phyloP scores from a whole-genome alignment of 148 eudicot genomes.

The Rhododendron mucronatum region DNA sequence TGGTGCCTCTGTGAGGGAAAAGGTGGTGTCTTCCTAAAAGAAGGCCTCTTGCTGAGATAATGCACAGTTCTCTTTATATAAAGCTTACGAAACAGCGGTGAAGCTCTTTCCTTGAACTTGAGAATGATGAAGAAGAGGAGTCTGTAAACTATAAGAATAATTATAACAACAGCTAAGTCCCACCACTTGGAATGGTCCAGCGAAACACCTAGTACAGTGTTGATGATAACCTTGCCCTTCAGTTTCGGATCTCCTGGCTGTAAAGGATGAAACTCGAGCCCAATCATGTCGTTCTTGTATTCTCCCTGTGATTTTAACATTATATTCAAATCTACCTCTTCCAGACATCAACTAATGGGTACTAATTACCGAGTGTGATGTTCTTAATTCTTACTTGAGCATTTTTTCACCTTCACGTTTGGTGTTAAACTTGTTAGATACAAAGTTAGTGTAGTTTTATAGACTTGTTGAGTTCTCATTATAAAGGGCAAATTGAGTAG shows the following conservation, averaged over 20 bases:
- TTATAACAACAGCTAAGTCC: slow-evolving; percentile 49
- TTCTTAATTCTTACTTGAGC: not conserved
- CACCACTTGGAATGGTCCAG: slow-evolving; percentile 72
- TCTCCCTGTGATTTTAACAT: slow-evolving; percentile 51
- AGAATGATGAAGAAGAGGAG: slow-evolving; percentile 47
- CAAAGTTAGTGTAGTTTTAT: not conserved
- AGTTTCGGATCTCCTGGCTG: slow-evolving; percentile 52
- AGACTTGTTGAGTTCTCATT: not conserved
- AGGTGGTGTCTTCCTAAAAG: slow-evolving; percentile 48
- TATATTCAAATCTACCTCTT: slow-evolving; percentile 1
- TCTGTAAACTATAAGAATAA: slow-evolving; percentile 51
- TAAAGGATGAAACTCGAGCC: slow-evolving; percentile 65
- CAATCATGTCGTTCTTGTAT: slow-evolving; percentile 65
- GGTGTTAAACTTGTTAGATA: not conserved
- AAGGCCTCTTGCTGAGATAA: slow-evolving; percentile 56
- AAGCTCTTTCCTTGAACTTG: slow-evolving; percentile 68
- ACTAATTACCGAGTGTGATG: not conserved
- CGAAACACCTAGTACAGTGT: slow-evolving; percentile 41
- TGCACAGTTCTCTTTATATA: slow-evolving; percentile 52
- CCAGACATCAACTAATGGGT: not conserved
- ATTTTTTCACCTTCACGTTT: not conserved
- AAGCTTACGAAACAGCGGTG: slow-evolving; percentile 41
- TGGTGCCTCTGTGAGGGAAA: slow-evolving; percentile 63
- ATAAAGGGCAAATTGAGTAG: not conserved
- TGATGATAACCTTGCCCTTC: slow-evolving; percentile 44